A percentile compares a stretch with the other conserved stretches of the same genome.
Evolutionary conservation across 371 early-diverging fungal genomes (phyloP).

Genomic region (Haplosporangium sp.): DNA sequence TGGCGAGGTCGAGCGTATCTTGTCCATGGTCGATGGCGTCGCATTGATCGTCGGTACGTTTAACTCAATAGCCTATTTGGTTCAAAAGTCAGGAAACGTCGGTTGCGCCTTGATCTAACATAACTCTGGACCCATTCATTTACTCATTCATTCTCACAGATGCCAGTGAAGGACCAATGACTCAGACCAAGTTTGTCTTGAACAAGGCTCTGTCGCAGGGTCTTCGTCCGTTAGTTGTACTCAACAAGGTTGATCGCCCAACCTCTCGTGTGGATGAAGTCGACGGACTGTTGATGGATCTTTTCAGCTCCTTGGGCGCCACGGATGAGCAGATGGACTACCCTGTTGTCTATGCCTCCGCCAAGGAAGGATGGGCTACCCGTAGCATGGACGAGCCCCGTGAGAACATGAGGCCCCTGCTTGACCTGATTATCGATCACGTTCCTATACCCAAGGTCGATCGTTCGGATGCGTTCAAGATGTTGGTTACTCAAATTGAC

Average conservation of each 20-base stretch:
- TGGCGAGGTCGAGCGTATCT: slow-evolving; percentile 87
- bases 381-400: slow-evolving; percentile 56
- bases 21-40: slow-evolving; percentile 87
- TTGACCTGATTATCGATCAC: slow-evolving; percentile 73
- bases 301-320: slow-evolving; percentile 79
- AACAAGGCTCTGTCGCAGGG: slow-evolving; percentile 75
- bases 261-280: slow-evolving; percentile 79
- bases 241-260: slow-evolving; percentile 84
- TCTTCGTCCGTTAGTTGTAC: slow-evolving; percentile 77
- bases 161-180: slow-evolving; percentile 87
- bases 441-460: slow-evolving; percentile 76
- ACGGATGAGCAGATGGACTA: slow-evolving; percentile 81
- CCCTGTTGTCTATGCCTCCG: slow-evolving; percentile 77
- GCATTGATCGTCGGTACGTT: slow-evolving; percentile 72
- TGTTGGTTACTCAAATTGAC: slow-evolving; percentile 87
- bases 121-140: not conserved
- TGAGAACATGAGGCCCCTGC: slow-evolving; percentile 68
- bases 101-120: not conserved
- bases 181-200: slow-evolving; percentile 87
- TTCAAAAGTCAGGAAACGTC: no score
- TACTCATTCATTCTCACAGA: slow-evolving; percentile 44
- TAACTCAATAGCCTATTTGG: not conserved
- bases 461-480: slow-evolving; percentile 69
- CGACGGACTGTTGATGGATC: slow-evolving; percentile 78
- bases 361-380: slow-evolving; percentile 85